phyloP scores from a whole-genome alignment of 306 rosid genomes.

The Cicer arietinum region DNA sequence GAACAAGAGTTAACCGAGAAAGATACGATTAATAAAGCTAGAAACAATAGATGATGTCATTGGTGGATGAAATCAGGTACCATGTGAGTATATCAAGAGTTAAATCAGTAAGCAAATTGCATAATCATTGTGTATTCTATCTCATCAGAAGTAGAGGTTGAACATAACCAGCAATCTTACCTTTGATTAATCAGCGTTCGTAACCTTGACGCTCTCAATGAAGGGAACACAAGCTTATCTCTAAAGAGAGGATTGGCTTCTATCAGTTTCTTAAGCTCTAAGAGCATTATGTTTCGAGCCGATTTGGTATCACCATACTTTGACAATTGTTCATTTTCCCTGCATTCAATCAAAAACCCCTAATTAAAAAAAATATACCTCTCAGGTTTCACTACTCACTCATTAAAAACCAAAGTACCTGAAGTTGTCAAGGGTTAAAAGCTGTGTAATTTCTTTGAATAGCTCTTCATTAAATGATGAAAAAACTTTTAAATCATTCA shows the following conservation, averaged over 20 bases:
- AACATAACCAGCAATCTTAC: slow-evolving; percentile 41
- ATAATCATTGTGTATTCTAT: slow-evolving; percentile 14
- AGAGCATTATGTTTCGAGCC: slow-evolving; percentile 71
- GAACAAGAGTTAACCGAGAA: slow-evolving; percentile 18
- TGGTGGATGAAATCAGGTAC: not conserved
- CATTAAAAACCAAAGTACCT: slow-evolving; percentile 58
- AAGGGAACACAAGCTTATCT: slow-evolving; percentile 76
- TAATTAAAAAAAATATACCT: not conserved
- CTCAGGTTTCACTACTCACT: not conserved
- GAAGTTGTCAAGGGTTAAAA: slow-evolving; percentile 74
- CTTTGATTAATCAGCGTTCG: slow-evolving; percentile 79
- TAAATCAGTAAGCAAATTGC: slow-evolving; percentile 20
- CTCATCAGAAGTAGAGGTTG: not conserved
- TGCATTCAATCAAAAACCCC: slow-evolving; percentile 45
- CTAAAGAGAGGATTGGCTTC: slow-evolving; percentile 75
- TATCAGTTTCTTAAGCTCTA: slow-evolving; percentile 78
- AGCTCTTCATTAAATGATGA: slow-evolving; percentile 69
- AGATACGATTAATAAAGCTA: slow-evolving; percentile 2
- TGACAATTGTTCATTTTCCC: slow-evolving; percentile 84
- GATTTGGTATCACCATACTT: slow-evolving; percentile 75
- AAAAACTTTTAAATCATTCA: slow-evolving; percentile 70
- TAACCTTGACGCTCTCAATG: slow-evolving; percentile 63
- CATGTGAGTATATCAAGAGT: not conserved
- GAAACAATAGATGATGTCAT: not conserved
- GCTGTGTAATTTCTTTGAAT: slow-evolving; percentile 81